A percentile compares a stretch with the other conserved stretches of the same genome.
These are phyloP conservation scores for Metrosideros polymorpha DNA, from an alignment of 441 rosid species.

Conservation along the genomic window DNA sequence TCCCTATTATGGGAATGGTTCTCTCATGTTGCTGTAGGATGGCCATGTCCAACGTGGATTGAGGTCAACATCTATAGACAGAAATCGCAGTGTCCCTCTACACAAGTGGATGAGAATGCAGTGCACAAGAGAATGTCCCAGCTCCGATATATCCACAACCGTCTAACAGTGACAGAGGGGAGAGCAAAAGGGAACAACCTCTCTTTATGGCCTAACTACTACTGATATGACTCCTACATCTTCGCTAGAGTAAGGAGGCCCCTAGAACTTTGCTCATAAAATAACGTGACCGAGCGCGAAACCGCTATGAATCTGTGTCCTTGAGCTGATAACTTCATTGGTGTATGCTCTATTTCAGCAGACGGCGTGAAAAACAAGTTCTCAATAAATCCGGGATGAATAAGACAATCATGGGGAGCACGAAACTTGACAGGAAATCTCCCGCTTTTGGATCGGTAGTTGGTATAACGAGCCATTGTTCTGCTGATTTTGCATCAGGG, in stretches of 20 bases:
- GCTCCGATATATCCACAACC: constrained; percentile 12
- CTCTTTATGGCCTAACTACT: constrained; percentile 20
- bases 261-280: background rate
- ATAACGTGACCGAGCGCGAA: background rate
- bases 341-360: background rate
- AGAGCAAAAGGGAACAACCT: constrained; percentile 19
- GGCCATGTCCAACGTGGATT: background rate
- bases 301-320: background rate
- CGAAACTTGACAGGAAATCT: background rate
- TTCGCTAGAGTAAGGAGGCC: background rate
- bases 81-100: background rate
- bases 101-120: constrained; percentile 26
- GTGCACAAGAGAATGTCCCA: constrained; percentile 1
- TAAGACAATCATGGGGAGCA: background rate
- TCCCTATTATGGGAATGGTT: background rate
- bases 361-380: constrained; percentile 10
- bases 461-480: constrained; percentile 8
- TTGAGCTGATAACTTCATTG: background rate
- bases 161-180: background rate
- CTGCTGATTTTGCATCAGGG: constrained; percentile 22
- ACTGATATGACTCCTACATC: background rate
- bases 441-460: constrained; percentile 3
- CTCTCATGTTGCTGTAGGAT: background rate
- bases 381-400: background rate
- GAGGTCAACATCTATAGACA: background rate